Evolutionary conservation across 164 flowering plant genomes (phyloP).

Genomic region (Dillenia turbinata): DNA sequence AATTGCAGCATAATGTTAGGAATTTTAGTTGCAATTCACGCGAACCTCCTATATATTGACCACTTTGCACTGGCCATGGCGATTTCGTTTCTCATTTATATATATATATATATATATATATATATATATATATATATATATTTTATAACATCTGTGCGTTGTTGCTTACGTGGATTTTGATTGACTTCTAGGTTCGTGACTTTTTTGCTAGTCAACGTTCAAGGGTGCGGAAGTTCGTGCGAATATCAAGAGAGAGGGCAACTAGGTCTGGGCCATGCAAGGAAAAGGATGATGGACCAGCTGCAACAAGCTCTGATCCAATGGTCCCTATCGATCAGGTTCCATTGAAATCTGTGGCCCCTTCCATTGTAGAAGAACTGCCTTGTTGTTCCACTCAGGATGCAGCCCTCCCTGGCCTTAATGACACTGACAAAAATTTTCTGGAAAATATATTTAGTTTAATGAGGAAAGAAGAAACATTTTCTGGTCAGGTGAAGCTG

Average conservation of each 20-base stretch:
- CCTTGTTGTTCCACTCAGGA: conserved; percentile 51
- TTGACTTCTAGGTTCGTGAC: conserved; percentile 63
- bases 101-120: background rate
- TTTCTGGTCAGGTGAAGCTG: conserved; percentile 85
- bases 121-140: too few species aligned
- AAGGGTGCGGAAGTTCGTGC: conserved; percentile 69
- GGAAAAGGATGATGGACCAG: conserved; percentile 26
- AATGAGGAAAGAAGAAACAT: conserved; percentile 82
- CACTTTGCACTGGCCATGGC: background rate
- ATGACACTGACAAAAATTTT: conserved; percentile 59
- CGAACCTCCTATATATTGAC: too few species aligned
- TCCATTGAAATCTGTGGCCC: conserved; percentile 45
- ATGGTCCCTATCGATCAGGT: conserved; percentile 29
- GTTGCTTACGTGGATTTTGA: background rate
- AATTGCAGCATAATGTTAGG: too few species aligned
- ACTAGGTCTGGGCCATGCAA: conserved; percentile 22
- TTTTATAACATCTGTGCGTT: too few species aligned
- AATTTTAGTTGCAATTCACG: too few species aligned
- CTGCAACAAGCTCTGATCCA: conserved; percentile 26
- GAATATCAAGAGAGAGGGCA: conserved; percentile 63
- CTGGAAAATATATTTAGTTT: conserved; percentile 65
- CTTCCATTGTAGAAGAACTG: conserved; percentile 37
- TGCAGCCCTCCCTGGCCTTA: conserved; percentile 49
- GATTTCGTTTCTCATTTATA: background rate
- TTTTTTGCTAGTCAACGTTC: conserved; percentile 79